Percentiles rank a stretch among this genome's conserved stretches.
Evolutionary conservation across 108 stramenopile genomes (phyloP).

Genomic region (Cyclotella baltica): DNA sequence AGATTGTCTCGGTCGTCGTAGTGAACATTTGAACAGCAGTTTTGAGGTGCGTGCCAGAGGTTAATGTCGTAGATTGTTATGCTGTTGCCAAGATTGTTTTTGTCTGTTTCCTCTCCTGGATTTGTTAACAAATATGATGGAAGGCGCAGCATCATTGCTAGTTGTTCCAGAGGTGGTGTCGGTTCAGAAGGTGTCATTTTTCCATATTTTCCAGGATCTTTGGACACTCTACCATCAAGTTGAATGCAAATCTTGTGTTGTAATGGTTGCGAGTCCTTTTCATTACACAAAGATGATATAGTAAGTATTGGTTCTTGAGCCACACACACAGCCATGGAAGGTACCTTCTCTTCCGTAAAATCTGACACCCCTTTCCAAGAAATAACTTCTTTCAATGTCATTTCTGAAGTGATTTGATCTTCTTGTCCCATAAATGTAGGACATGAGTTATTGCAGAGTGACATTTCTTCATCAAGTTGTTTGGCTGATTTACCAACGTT

Average conservation of each 20-base stretch:
- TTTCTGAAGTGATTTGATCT: constrained; percentile 48
- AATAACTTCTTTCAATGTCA: constrained; percentile 39
- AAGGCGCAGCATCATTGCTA: constrained; percentile 27
- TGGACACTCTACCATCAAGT: constrained; percentile 30
- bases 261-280: background rate
- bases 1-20: constrained; percentile 54
- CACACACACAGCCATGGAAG: constrained; percentile 34
- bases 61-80: constrained; percentile 41
- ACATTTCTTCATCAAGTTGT: constrained; percentile 19
- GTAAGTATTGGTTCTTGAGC: constrained; percentile 45
- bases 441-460: constrained; percentile 1
- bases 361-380: constrained; percentile 5
- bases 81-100: background rate
- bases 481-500: background rate
- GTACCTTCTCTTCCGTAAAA: background rate
- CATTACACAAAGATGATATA: background rate
- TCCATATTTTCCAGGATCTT: background rate
- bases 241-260: background rate
- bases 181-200: background rate
- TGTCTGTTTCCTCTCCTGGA: constrained; percentile 3
- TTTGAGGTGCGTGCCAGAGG: constrained; percentile 54
- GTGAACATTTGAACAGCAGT: constrained; percentile 52
- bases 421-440: constrained; percentile 56
- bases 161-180: constrained; percentile 9
- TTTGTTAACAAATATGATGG: constrained; percentile 44